Conservation (phyloP, 768 basidiomycete genomes). For the Suillus hirtellus region DNA sequence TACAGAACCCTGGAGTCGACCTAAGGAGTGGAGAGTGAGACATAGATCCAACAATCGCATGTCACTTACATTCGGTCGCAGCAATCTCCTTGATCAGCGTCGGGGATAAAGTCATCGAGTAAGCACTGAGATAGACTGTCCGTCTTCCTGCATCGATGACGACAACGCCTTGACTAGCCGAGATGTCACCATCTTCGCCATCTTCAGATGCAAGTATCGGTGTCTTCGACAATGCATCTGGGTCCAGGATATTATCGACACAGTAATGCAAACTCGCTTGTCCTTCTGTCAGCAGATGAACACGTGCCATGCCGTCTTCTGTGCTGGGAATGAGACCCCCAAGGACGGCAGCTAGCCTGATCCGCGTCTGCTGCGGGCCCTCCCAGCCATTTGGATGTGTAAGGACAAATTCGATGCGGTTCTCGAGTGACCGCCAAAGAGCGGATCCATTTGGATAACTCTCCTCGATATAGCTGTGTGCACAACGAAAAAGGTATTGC, state of each 20-base stretch:
- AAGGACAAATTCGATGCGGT: slow-evolving; percentile 50
- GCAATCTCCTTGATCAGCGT: slow-evolving; percentile 40
- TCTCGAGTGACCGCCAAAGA: slow-evolving; percentile 47
- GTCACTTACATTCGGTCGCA: slow-evolving; percentile 34
- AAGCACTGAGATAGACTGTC: slow-evolving; percentile 44
- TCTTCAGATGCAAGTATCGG: slow-evolving; percentile 23
- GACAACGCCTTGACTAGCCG: slow-evolving; percentile 37
- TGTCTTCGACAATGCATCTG: slow-evolving; percentile 26
- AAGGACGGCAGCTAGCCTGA: slow-evolving; percentile 51
- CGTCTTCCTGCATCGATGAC: slow-evolving; percentile 56
- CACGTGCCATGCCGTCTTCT: slow-evolving; percentile 38
- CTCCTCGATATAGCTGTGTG: slow-evolving; percentile 47
- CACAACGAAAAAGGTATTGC: slow-evolving; percentile 44
- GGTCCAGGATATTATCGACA: slow-evolving; percentile 45
- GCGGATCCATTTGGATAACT: slow-evolving; percentile 42
- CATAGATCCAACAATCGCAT: background rate
- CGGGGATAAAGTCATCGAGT: slow-evolving; percentile 40
- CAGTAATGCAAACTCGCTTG: slow-evolving; percentile 65
- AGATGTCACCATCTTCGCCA: slow-evolving; percentile 18
- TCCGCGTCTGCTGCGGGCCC: slow-evolving; percentile 54
- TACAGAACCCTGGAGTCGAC: slow-evolving; percentile 43
- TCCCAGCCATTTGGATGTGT: slow-evolving; percentile 71
- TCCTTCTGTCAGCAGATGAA: slow-evolving; percentile 63
- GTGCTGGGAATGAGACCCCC: slow-evolving; percentile 52
- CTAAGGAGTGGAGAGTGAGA: slow-evolving; percentile 23